Evolutionary conservation across 148 eudicot genomes (phyloP), one percentile per base, ranked within the genome.

Genomic region (Rhododendron vialii): DNA sequence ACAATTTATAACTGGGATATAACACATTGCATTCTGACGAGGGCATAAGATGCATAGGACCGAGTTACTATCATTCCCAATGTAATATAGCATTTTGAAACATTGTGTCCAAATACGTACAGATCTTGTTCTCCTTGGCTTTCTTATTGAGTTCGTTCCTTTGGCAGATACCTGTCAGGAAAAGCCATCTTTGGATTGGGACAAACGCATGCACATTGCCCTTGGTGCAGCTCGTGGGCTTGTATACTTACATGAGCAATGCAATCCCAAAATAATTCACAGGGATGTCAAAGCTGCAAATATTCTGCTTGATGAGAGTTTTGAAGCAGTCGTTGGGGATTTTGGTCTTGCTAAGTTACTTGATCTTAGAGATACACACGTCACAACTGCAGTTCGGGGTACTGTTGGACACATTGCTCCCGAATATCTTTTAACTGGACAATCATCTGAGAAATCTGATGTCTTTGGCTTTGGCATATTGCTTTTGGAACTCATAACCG

Each of bases 241-340:
- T 71, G 45, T 93, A 81, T 96, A 95, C 88, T 91, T 96, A 81
- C 99, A 96, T 83, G 99, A 96, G 85, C 99, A 96, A 83, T 94
- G 96, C 85, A 95, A 94, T 80, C 99, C 99, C 3, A 95, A 92
- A 86, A 96, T 96, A 86, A 95, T 95, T 81, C 99, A 96, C 82
- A 92, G 99, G 89, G 99, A 96, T 74, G 99, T 96, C 12, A 96
- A 96, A 90, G 98, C 99, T 18, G 99, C 98, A 74, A 96, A 96
- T 71, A 94, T 96, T 73, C 91, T 96, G 85, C 96, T 96, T 4
- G 99, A 96, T 87, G 94, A 93, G 80, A 91, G 84, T 55, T 96
- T 92, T 84, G 98, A 96, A 91, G 99, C 98, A 20, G 94, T 96
- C 36, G 99, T 96, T 63, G 99, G 99, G 20, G 99, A 96, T 92